Evolutionary conservation across 495 filamentous ascomycete genomes (phyloP).

Genomic region (Echria macrotheca): DNA sequence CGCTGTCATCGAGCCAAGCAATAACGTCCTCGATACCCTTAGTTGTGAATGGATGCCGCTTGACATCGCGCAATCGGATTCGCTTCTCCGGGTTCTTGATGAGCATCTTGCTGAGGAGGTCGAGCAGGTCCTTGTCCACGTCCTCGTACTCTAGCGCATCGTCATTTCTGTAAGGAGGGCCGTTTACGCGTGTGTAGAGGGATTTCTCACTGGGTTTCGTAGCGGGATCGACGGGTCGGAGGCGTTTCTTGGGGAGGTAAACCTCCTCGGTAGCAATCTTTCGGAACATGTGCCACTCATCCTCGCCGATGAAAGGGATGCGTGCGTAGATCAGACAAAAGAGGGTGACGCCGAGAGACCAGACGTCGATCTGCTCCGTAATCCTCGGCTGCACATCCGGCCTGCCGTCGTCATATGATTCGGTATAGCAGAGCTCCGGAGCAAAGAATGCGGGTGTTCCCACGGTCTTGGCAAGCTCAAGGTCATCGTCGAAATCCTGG

Average conservation of each 20-base stretch:
- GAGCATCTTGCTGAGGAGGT: slow-evolving; percentile 76
- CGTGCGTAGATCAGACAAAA: slow-evolving; percentile 94
- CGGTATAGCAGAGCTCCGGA: slow-evolving; percentile 91
- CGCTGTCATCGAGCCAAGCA: slow-evolving; percentile 88
- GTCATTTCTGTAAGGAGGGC: slow-evolving; percentile 47
- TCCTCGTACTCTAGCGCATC: slow-evolving; percentile 79
- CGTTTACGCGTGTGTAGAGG: slow-evolving; percentile 50
- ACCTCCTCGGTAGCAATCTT: slow-evolving; percentile 86
- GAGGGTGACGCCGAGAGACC: slow-evolving; percentile 92
- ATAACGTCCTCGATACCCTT: slow-evolving; percentile 67
- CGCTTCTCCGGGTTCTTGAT: slow-evolving; percentile 83
- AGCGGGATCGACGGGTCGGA: slow-evolving; percentile 67
- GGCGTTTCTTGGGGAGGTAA: slow-evolving; percentile 74
- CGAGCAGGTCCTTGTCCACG: slow-evolving; percentile 72
- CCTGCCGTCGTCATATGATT: slow-evolving; percentile 36
- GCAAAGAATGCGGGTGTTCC: slow-evolving; percentile 98
- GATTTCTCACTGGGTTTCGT: slow-evolving; percentile 43
- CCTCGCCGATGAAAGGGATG: slow-evolving; percentile 84
- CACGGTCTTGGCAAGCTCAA: slow-evolving; percentile 94
- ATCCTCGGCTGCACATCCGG: slow-evolving; percentile 41
- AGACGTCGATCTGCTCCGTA: slow-evolving; percentile 79
- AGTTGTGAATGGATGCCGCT: slow-evolving; percentile 94
- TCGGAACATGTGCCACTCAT: slow-evolving; percentile 85
- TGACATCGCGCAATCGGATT: slow-evolving; percentile 87
- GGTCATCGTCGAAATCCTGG: slow-evolving; percentile 77